Base-by-base conservation (phyloP, 495 filamentous ascomycete genomes). In the Talaromyces adpressus region DNA sequence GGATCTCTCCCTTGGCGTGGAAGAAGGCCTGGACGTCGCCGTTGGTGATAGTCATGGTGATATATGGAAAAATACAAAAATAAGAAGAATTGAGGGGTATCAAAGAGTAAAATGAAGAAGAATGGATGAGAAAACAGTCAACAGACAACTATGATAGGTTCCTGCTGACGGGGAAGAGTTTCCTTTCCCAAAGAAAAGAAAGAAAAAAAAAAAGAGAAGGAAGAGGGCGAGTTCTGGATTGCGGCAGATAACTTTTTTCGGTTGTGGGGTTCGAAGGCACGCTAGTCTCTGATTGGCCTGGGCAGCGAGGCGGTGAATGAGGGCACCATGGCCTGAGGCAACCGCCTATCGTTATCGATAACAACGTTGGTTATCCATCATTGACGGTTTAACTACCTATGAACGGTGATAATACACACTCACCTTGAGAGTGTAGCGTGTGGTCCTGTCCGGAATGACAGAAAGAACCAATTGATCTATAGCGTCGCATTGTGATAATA, bases 41-140 rank as follows among this genome's bases (percentile, higher is more conserved):
- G 75, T 91, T 89, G 64, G 84, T 79, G 69, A 87, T 82, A 73
- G 88, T 82, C 89, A 92, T 92, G 65, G 70, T 84, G 74, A 73
- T 67, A 71, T 68, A 69, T 63, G 63, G 57, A 62, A 64, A 70
- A 66, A 65, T 66, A 63, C 63, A 63, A 30, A 67, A 69, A 65
- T 67, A 63, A 64, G 63, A 71, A 67, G 51, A 67, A 57, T 65
- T 41, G 61, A 63, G 18, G 34, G 47, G 23, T 41, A 56, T 54
- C 39, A 20, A 45, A 57, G 25, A 41, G 36, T 27, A 62, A 64
- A 34, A 61, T 25, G 30, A 66, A 62, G 51, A 62, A 64, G 68
- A 54, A 27, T 45, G 14, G 63, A 57, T 65, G 56, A 52, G 45
- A 63, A 65, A 57, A 68, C 71, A 75, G 79, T 77, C 78, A 79